phyloP scores from a whole-genome alignment of 495 filamentous ascomycete species.

The Penicillium atrosanguineum region DNA sequence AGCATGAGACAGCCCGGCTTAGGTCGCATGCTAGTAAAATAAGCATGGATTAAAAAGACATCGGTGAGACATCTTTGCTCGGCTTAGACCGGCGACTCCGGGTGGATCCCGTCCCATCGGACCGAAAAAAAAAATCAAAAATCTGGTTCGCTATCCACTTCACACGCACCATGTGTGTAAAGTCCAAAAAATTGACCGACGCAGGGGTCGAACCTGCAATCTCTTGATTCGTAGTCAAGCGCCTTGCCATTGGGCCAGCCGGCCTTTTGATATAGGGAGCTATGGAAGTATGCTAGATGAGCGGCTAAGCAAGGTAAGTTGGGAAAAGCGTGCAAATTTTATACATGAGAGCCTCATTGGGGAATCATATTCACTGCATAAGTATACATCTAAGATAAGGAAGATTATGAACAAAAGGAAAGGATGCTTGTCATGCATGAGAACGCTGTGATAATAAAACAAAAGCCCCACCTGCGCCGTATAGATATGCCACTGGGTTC shows the following conservation, averaged over 20 bases:
- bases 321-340: not conserved
- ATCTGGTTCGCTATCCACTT: not conserved
- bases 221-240: conserved; percentile 72
- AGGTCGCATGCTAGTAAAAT: not conserved
- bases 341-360: not conserved
- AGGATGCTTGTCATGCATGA: conserved; percentile 11
- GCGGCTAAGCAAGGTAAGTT: not conserved
- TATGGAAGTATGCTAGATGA: not conserved
- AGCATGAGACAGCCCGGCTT: not conserved
- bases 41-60: not conserved
- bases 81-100: not conserved
- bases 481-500: conserved; percentile 1
- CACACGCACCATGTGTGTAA: too few relatives aligned
- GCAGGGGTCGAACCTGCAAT: conserved; percentile 51
- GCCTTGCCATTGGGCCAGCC: conserved; percentile 69
- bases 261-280: conserved; percentile 16
- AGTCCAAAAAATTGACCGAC: conserved; percentile 35
- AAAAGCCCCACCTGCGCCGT: conserved; percentile 8
- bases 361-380: not conserved
- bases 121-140: not conserved
- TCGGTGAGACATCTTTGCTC: conserved; percentile 2
- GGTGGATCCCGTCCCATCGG: not conserved
- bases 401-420: not conserved
- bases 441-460: conserved; percentile 6
- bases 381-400: conserved; percentile 1